Evolutionary conservation across 2,329 filamentous ascomycete species (phyloP).

Genomic region (Cladosporium oxysporum): DNA sequence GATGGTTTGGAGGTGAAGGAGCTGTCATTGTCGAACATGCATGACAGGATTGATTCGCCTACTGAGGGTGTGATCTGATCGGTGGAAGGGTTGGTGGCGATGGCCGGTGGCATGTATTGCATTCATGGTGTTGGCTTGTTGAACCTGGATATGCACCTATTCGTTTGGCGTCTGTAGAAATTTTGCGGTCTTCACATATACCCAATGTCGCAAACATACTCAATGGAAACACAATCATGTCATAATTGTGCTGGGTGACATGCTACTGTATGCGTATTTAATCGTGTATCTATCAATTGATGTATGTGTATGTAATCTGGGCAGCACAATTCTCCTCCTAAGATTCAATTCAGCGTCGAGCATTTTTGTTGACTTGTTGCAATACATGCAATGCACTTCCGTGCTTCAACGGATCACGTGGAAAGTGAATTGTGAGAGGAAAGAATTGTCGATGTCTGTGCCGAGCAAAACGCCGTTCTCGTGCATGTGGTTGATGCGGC

Average conservation of each 20-base stretch:
- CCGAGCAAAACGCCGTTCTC: background rate
- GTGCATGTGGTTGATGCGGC: conserved; percentile 7
- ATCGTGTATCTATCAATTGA: no score
- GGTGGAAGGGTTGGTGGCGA: background rate
- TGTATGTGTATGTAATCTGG: no score
- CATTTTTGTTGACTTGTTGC: background rate
- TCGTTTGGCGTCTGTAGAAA: background rate
- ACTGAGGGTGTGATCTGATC: conserved; percentile 1
- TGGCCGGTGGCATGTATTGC: background rate
- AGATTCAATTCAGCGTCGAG: background rate
- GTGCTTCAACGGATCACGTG: background rate
- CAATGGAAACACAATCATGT: background rate
- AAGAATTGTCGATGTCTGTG: background rate
- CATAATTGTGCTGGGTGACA: background rate
- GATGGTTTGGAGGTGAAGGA: conserved; percentile 36
- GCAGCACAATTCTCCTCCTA: no score
- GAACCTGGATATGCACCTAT: background rate
- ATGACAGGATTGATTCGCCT: conserved; percentile 30
- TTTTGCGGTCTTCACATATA: background rate
- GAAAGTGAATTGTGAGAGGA: background rate
- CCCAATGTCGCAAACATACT: background rate
- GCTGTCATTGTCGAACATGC: conserved; percentile 35
- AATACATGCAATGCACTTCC: background rate
- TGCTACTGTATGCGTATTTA: background rate
- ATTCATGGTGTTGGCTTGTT: background rate